These are phyloP conservation scores for Cladosporium colombiae DNA, from an alignment of 2,329 filamentous ascomycete genomes.

Conservation along the genomic window DNA sequence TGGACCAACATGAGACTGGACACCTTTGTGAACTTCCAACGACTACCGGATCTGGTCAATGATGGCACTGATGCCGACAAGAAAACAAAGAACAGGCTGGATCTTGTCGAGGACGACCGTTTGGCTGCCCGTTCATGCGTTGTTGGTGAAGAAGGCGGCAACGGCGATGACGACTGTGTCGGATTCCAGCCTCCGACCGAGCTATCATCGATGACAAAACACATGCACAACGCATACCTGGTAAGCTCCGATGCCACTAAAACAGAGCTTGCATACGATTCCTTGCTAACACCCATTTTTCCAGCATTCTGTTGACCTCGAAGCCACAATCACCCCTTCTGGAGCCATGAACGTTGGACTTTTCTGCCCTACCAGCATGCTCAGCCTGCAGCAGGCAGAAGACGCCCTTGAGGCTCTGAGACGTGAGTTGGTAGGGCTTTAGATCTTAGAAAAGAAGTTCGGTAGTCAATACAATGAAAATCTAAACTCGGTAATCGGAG, in stretches of 20 bases:
- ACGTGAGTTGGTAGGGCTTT: conserved; percentile 22
- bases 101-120: conserved; percentile 24
- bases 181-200: not conserved
- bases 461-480: not conserved
- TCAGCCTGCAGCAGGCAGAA: conserved; percentile 42
- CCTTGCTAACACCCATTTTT: conserved; percentile 21
- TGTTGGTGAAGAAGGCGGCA: not conserved
- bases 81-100: conserved; percentile 23
- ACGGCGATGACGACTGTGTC: not conserved
- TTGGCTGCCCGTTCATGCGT: conserved; percentile 15
- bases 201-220: not conserved
- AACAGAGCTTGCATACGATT: no score
- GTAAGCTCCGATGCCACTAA: conserved; percentile 13
- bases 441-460: not conserved
- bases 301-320: conserved; percentile 58
- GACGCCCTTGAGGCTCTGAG: conserved; percentile 39
- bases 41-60: conserved; percentile 48
- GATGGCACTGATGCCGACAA: conserved; percentile 23
- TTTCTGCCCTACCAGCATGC: conserved; percentile 50
- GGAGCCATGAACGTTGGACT: conserved; percentile 55
- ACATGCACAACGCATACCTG: conserved; percentile 19
- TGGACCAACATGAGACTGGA: conserved; percentile 75
- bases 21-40: conserved; percentile 80
- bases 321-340: conserved; percentile 50
- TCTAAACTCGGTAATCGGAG: no score